These are phyloP conservation scores for Phytophthora multivora DNA, from an alignment of 352 stramenopile species.

Conservation along the genomic window DNA sequence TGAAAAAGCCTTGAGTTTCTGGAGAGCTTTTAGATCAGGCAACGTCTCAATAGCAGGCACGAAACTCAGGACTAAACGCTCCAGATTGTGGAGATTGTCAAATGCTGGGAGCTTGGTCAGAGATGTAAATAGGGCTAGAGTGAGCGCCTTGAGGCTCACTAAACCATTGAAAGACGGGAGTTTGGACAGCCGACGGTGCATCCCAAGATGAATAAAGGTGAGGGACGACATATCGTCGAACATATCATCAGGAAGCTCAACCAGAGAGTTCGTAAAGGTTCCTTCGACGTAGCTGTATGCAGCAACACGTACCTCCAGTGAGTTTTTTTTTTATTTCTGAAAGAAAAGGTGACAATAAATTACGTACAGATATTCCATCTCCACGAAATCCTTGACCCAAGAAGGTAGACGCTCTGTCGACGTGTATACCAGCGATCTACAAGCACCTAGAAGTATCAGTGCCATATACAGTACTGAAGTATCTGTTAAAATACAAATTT, in stretches of 20 bases:
- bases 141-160: conserved; percentile 27
- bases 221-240: conserved; percentile 40
- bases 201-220: conserved; percentile 36
- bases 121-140: conserved; percentile 14
- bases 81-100: conserved; percentile 15
- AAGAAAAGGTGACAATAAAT: not conserved
- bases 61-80: conserved; percentile 20
- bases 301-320: not conserved
- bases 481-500: too few relatives aligned
- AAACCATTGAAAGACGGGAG: conserved; percentile 29
- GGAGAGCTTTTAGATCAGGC: conserved; percentile 5
- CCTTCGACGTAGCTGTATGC: conserved; percentile 14
- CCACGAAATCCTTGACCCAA: conserved; percentile 33
- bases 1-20: conserved; percentile 15
- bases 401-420: conserved; percentile 28
- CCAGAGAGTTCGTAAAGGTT: conserved; percentile 1
- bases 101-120: conserved; percentile 21
- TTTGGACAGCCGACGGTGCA: conserved; percentile 3
- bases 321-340: not conserved
- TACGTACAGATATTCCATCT: conserved; percentile 38
- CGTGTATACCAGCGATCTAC: conserved; percentile 26
- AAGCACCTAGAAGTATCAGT: not conserved
- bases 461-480: too few relatives aligned
- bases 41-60: conserved; percentile 4
- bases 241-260: conserved; percentile 23